Evolutionary conservation across 441 rosid genomes (phyloP).

Genomic region (Erysimum pusillum): DNA sequence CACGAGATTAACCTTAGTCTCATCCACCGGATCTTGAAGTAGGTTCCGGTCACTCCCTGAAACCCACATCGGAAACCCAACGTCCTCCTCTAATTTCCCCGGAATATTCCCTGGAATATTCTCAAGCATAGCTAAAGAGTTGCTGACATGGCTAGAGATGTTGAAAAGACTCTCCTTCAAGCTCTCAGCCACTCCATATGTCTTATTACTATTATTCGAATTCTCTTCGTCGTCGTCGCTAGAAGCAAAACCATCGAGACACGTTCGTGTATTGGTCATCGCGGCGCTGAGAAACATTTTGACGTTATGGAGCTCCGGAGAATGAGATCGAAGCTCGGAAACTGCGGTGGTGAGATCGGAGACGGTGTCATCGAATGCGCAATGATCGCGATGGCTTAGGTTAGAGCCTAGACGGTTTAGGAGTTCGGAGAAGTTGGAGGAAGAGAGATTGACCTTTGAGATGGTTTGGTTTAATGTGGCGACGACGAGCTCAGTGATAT

Average conservation of each 20-base stretch:
- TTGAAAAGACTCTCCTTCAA: slow-evolving; percentile 51
- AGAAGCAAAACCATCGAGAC: slow-evolving; percentile 67
- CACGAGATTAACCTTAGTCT: slow-evolving; percentile 48
- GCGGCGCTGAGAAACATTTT: slow-evolving; percentile 62
- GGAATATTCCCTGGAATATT: slow-evolving; percentile 50
- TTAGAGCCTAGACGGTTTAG: slow-evolving; percentile 30
- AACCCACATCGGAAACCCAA: slow-evolving; percentile 62
- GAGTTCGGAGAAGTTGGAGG: slow-evolving; percentile 58
- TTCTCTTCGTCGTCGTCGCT: slow-evolving; percentile 34
- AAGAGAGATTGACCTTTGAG: slow-evolving; percentile 55
- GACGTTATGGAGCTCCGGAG: slow-evolving; percentile 48
- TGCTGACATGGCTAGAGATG: slow-evolving; percentile 57
- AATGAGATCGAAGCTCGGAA: slow-evolving; percentile 45
- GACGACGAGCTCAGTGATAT: slow-evolving; percentile 61
- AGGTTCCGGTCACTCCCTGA: slow-evolving; percentile 47
- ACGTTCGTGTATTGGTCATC: slow-evolving; percentile 69
- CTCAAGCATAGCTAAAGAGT: slow-evolving; percentile 60
- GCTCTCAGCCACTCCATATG: slow-evolving; percentile 36
- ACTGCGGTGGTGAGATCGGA: slow-evolving; percentile 51
- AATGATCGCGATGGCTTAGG: slow-evolving; percentile 47
- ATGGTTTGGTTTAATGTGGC: slow-evolving; percentile 62
- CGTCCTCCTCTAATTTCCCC: slow-evolving; percentile 25
- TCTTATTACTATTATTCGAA: slow-evolving; percentile 18
- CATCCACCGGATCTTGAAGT: slow-evolving; percentile 49
- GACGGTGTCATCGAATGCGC: slow-evolving; percentile 53